Conservation (phyloP, 495 filamentous ascomycete genomes). For the Mytilinidion resinicola region DNA sequence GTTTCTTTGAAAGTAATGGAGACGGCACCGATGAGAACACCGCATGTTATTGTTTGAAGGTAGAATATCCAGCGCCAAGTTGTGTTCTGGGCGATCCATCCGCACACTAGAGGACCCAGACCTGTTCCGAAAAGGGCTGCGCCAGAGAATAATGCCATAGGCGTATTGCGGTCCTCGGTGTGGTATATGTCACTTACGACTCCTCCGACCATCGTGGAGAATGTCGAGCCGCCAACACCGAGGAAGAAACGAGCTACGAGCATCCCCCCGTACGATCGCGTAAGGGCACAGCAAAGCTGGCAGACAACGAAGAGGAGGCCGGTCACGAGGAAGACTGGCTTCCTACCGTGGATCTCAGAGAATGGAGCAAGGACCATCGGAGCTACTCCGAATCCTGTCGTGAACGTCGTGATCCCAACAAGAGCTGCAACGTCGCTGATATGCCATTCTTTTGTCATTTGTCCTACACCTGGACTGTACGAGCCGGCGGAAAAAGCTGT, state of each 20-base stretch:
- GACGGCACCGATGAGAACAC: slow-evolving; percentile 51
- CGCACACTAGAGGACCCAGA: slow-evolving; percentile 65
- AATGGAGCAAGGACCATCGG: slow-evolving; percentile 91
- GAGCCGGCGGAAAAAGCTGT: slow-evolving; percentile 80
- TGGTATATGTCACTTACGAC: slow-evolving; percentile 86
- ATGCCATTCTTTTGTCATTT: slow-evolving; percentile 58
- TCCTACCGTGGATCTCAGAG: slow-evolving; percentile 75
- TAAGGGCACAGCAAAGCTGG: slow-evolving; percentile 72
- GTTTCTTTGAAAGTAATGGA: slow-evolving; percentile 70
- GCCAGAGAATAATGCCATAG: slow-evolving; percentile 82
- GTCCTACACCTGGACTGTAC: slow-evolving; percentile 59
- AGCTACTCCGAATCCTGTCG: slow-evolving; percentile 72
- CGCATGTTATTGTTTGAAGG: slow-evolving; percentile 68
- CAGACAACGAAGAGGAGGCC: slow-evolving; percentile 64
- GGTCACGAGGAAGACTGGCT: slow-evolving; percentile 71
- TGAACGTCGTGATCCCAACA: slow-evolving; percentile 78
- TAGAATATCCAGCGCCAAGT: slow-evolving; percentile 90
- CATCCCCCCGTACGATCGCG: slow-evolving; percentile 64
- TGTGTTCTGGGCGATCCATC: slow-evolving; percentile 59
- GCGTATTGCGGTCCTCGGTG: slow-evolving; percentile 70
- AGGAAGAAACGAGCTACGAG: slow-evolving; percentile 69
- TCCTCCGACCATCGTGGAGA: slow-evolving; percentile 88
- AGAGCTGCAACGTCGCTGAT: slow-evolving; percentile 60
- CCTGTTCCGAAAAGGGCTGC: slow-evolving; percentile 75
- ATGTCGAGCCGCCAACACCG: slow-evolving; percentile 71